Evolutionary conservation across 768 basidiomycete genomes (phyloP).

Genomic region (Hemileccinum rubropunctum): DNA sequence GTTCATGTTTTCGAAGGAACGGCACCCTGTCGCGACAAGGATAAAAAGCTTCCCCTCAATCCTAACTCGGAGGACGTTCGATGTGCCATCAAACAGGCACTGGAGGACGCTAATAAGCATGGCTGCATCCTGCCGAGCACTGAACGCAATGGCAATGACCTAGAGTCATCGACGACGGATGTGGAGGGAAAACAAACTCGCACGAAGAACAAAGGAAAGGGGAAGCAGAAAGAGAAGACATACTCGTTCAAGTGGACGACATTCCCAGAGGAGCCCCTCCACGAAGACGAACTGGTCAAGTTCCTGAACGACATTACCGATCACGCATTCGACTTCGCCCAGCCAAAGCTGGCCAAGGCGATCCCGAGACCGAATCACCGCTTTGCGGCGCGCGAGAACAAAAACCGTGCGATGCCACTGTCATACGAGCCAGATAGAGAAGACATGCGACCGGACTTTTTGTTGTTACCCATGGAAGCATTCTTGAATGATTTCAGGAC

Average conservation of each 20-base stretch:
- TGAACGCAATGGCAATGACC: not conserved
- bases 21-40: not conserved
- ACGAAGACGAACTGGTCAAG: not conserved
- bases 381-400: slow-evolving; percentile 1
- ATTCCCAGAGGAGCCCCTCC: not conserved
- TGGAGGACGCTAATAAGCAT: not conserved
- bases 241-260: not conserved
- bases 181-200: not conserved
- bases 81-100: not conserved
- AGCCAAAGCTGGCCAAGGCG: not conserved
- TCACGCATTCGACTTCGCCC: not conserved
- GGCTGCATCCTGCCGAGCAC: not conserved
- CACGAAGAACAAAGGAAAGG: not conserved
- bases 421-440: slow-evolving; percentile 18
- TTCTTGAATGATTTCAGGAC: not conserved
- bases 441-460: slow-evolving; percentile 5
- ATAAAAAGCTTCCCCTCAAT: not conserved
- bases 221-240: not conserved
- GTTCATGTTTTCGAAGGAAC: not conserved
- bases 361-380: not conserved
- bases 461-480: not conserved
- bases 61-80: not conserved
- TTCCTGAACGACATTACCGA: slow-evolving; percentile 5
- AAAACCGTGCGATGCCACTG: slow-evolving; percentile 26
- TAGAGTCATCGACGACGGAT: not conserved